Percentiles rank a stretch among this genome's conserved stretches.
Conservation (phyloP, 441 rosid genomes). For the Eutrema salsugineum region DNA sequence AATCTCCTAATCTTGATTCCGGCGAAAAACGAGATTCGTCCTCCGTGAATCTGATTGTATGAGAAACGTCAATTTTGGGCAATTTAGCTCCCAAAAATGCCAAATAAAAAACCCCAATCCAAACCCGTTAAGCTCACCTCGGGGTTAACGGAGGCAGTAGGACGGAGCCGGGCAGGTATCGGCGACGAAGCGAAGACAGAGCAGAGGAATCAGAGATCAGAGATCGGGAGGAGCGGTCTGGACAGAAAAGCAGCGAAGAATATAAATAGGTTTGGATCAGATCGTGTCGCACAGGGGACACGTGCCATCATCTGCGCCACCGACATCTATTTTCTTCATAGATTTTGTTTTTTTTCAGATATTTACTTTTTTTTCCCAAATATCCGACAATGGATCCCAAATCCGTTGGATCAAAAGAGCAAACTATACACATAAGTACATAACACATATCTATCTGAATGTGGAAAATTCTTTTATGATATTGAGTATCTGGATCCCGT, state of each 20-base stretch:
- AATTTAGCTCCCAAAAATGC: not conserved
- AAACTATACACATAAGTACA: not conserved
- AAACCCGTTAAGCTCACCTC: constrained; percentile 19
- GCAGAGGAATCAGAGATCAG: constrained; percentile 34
- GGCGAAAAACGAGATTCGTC: not conserved
- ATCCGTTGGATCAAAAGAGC: not conserved
- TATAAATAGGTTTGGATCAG: constrained; percentile 99
- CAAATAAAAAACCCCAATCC: not conserved
- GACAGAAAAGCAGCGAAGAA: constrained; percentile 59
- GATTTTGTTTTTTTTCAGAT: not conserved
- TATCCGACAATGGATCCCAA: not conserved
- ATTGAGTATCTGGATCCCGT: not conserved
- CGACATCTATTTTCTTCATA: not conserved
- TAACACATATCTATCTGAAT: no score
- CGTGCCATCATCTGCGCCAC: constrained; percentile 57
- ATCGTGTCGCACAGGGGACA: constrained; percentile 41
- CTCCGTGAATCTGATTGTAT: constrained; percentile 17
- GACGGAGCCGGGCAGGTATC: constrained; percentile 7
- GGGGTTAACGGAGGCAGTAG: constrained; percentile 28
- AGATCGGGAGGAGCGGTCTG: constrained; percentile 31
- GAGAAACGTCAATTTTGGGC: constrained; percentile 1
- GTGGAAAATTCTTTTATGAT: no score
- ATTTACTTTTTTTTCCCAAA: not conserved
- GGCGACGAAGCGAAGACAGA: constrained; percentile 23
- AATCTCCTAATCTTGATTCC: constrained; percentile 7